A percentile compares a stretch with the other conserved stretches of the same genome.
Evolutionary conservation across 176 grass and related monocot species (phyloP).

Genomic region (Eleusine coracana): DNA sequence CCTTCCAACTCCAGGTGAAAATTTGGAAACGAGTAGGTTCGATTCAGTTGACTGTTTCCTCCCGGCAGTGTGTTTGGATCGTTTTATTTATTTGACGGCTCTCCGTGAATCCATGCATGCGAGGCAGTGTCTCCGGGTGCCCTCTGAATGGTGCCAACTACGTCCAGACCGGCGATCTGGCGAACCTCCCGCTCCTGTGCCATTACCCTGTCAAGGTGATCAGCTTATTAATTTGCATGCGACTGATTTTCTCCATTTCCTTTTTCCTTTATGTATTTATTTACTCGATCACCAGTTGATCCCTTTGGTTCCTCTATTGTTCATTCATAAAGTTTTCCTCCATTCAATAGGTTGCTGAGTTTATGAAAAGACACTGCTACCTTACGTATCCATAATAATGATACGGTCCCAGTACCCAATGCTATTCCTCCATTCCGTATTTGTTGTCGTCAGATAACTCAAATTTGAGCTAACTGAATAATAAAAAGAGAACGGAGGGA

Average conservation of each 20-base stretch:
- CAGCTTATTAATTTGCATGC: not conserved
- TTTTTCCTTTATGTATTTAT: not conserved
- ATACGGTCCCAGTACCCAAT: not conserved
- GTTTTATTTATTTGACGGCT: conserved; percentile 22
- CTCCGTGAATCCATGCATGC: not conserved
- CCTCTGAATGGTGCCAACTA: conserved; percentile 50
- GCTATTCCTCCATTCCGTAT: too few species aligned
- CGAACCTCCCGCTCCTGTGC: conserved; percentile 68
- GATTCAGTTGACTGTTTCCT: not conserved
- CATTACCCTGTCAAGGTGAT: conserved; percentile 91
- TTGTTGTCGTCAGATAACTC: too few species aligned
- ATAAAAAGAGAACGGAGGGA: too few species aligned
- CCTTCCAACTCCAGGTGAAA: conserved; percentile 74
- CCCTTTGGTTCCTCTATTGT: not conserved
- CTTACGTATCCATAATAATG: not conserved
- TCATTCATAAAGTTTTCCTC: not conserved
- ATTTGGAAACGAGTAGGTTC: not conserved
- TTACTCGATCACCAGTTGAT: not conserved
- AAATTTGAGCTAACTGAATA: too few species aligned
- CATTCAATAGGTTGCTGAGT: conserved; percentile 22
- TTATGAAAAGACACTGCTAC: not conserved
- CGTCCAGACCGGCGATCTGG: conserved; percentile 66
- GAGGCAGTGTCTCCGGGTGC: conserved; percentile 61
- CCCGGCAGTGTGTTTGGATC: not conserved
- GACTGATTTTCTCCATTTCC: not conserved